These are phyloP conservation scores for Globomyces sp. DNA, from an alignment of 371 early-diverging fungal genomes.

Conservation along the genomic window DNA sequence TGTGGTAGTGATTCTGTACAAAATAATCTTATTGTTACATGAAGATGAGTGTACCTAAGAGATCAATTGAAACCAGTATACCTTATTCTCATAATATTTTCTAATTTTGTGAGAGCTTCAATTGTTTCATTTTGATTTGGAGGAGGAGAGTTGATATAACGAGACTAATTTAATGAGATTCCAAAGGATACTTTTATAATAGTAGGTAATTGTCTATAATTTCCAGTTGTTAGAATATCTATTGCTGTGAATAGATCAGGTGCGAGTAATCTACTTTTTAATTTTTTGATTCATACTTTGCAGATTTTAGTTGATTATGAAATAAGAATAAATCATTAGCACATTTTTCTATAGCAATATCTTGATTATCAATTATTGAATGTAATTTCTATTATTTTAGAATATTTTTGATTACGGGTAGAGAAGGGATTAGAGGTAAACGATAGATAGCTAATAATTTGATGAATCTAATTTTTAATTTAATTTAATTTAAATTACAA, in stretches of 20 bases:
- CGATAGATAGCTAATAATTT: conserved; percentile 1
- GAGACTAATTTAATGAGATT: neutral
- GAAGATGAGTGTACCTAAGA: too few species aligned
- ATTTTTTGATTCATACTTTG: neutral
- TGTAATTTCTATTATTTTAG: neutral
- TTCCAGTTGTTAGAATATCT: conserved; percentile 3
- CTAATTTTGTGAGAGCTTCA: too few species aligned
- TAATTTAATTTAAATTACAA: too few species aligned
- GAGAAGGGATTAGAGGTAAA: neutral
- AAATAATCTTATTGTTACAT: too few species aligned
- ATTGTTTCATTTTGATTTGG: too few species aligned
- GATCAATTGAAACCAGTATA: too few species aligned
- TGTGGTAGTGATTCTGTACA: too few species aligned
- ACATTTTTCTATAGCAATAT: conserved; percentile 1
- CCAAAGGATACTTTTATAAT: neutral
- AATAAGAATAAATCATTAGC: conserved; percentile 5
- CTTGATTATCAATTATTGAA: conserved; percentile 1
- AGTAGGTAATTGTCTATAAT: conserved; percentile 1
- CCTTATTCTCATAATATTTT: too few species aligned
- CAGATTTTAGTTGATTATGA: conserved; percentile 10
- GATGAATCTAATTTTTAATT: neutral
- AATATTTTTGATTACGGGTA: neutral
- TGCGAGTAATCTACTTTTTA: neutral
- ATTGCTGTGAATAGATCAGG: neutral
- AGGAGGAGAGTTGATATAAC: too few species aligned